A percentile compares a stretch with the other conserved stretches of the same genome.
phyloP scores from a whole-genome alignment of 768 basidiomycete genomes.

The Auricularia cornea region DNA sequence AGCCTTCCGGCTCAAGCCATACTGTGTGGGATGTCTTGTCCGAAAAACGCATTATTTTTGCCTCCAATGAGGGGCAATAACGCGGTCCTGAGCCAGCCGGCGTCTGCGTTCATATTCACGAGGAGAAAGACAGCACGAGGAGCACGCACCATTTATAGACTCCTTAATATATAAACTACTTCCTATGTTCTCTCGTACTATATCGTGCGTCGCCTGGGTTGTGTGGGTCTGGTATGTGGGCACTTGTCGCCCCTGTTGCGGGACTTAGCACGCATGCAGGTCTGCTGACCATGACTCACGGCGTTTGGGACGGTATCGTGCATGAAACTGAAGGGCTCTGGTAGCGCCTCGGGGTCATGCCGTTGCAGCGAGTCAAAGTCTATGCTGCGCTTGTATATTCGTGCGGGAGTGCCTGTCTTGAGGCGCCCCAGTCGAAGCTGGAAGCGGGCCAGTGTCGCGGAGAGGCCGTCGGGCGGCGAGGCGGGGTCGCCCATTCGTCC shows the following conservation, averaged over 20 bases:
- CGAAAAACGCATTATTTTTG: slow-evolving; percentile 74
- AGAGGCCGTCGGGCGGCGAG: slow-evolving; percentile 52
- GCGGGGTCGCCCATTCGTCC: slow-evolving; percentile 68
- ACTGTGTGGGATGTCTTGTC: slow-evolving; percentile 62
- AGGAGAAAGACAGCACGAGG: not conserved
- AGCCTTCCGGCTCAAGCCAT: slow-evolving; percentile 91
- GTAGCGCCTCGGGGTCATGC: slow-evolving; percentile 60
- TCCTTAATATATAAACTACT: slow-evolving; percentile 81
- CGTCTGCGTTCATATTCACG: not conserved
- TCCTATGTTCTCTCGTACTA: slow-evolving; percentile 71
- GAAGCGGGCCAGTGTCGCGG: slow-evolving; percentile 60
- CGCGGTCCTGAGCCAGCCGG: slow-evolving; percentile 52
- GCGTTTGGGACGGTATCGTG: slow-evolving; percentile 61
- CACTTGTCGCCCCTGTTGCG: slow-evolving; percentile 58
- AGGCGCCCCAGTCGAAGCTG: slow-evolving; percentile 78
- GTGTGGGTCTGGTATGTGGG: slow-evolving; percentile 66
- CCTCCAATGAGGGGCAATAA: slow-evolving; percentile 86
- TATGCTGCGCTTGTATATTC: slow-evolving; percentile 63
- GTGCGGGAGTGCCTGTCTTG: slow-evolving; percentile 76
- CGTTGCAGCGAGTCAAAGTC: slow-evolving; percentile 50
- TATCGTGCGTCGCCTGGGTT: slow-evolving; percentile 59
- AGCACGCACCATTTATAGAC: slow-evolving; percentile 61
- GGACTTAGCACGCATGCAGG: not conserved
- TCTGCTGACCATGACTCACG: slow-evolving; percentile 29
- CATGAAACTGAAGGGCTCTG: slow-evolving; percentile 71